Percentiles rank a stretch among this genome's conserved stretches.
Conservation (phyloP, 2,329 filamentous ascomycete species). For the Apiospora aurea region DNA sequence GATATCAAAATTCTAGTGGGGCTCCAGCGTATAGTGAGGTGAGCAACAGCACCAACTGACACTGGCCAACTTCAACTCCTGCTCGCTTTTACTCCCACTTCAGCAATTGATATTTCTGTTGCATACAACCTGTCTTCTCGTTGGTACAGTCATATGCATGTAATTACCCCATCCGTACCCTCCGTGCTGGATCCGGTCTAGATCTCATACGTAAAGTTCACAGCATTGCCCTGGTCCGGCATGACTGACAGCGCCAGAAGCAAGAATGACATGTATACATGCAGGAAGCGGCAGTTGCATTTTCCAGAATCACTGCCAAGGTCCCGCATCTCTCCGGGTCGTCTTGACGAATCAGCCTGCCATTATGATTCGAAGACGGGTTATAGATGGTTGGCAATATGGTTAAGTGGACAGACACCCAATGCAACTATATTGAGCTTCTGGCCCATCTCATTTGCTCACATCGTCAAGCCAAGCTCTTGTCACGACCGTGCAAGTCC, state of each 20-base stretch:
- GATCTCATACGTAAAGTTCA: not conserved
- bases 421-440: not conserved
- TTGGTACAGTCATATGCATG: not conserved
- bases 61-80: not conserved
- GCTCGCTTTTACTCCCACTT: not conserved
- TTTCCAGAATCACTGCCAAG: not conserved
- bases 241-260: not conserved
- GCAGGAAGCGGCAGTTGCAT: not conserved
- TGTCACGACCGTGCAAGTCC: conserved; percentile 8
- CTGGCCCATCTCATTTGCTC: not conserved
- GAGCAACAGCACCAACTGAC: not conserved
- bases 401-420: not conserved
- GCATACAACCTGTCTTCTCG: not conserved
- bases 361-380: not conserved
- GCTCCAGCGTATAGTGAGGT: not conserved
- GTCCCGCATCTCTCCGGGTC: not conserved
- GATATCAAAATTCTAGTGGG: conserved; percentile 11
- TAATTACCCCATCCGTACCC: conserved; percentile 1
- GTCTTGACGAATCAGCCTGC: not conserved
- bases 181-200: not conserved
- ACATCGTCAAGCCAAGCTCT: not conserved
- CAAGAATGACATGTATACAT: conserved; percentile 10
- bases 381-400: not conserved
- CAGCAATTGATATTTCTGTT: not conserved
- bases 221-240: not conserved